Conservation (phyloP, 208 protist species). For the Wallacemonas rigidus region DNA sequence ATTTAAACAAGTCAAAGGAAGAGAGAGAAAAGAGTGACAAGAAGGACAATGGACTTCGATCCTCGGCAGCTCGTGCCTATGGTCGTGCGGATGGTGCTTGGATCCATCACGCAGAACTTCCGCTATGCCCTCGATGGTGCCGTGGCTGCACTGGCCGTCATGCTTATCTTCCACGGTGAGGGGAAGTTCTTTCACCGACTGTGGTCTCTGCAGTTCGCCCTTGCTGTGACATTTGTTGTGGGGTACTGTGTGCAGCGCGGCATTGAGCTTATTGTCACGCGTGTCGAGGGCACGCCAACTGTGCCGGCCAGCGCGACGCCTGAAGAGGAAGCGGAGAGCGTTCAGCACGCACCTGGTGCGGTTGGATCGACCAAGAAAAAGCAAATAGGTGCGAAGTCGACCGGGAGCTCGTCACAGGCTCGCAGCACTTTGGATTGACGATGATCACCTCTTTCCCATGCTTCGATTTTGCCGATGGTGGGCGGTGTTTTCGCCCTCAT, state of each 20-base stretch:
- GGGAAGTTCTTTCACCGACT: conserved; percentile 42
- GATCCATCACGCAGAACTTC: conserved; percentile 46
- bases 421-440: conserved; percentile 4
- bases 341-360: neutral
- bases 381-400: neutral
- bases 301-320: neutral
- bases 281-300: conserved; percentile 15
- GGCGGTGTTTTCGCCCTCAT: neutral
- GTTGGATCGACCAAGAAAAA: neutral
- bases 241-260: conserved; percentile 28
- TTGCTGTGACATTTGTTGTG: conserved; percentile 23
- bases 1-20: too few species aligned
- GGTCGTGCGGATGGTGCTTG: conserved; percentile 25
- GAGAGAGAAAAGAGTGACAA: too few species aligned
- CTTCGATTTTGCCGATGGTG: neutral
- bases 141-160: conserved; percentile 45
- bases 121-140: conserved; percentile 60
- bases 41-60: conserved; percentile 10
- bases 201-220: conserved; percentile 36
- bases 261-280: conserved; percentile 17
- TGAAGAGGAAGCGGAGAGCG: neutral
- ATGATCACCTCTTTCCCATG: neutral
- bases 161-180: conserved; percentile 49
- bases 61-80: conserved; percentile 19
- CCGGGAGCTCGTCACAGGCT: neutral